These are phyloP conservation scores for Mallotus repandus DNA, from an alignment of 441 rosid species.

Conservation along the genomic window DNA sequence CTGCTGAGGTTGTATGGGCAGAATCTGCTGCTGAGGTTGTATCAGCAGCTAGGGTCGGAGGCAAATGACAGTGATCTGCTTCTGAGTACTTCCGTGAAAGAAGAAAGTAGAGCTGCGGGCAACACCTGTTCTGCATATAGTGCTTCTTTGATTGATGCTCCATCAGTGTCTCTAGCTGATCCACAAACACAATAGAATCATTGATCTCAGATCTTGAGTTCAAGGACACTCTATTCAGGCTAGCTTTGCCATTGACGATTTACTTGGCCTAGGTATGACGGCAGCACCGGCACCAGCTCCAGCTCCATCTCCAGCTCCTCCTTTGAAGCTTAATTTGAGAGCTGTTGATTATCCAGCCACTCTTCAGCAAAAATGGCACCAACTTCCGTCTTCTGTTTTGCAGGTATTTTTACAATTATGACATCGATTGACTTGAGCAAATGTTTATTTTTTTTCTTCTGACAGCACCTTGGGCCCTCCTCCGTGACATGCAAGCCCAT, in stretches of 20 bases:
- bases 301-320: slow-evolving; percentile 46
- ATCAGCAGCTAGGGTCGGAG: slow-evolving; percentile 63
- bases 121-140: slow-evolving; percentile 63
- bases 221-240: slow-evolving; percentile 40
- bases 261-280: slow-evolving; percentile 72
- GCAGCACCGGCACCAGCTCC: slow-evolving; percentile 41
- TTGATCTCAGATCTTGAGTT: slow-evolving; percentile 42
- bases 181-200: slow-evolving; percentile 48
- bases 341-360: slow-evolving; percentile 77
- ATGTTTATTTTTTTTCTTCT: neutral
- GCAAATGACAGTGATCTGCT: slow-evolving; percentile 94
- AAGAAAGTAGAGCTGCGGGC: slow-evolving; percentile 52
- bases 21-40: no score
- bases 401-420: slow-evolving; percentile 45
- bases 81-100: slow-evolving; percentile 71
- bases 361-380: slow-evolving; percentile 96
- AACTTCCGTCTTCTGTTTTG: slow-evolving; percentile 61
- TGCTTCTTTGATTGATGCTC: slow-evolving; percentile 58
- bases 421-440: neutral
- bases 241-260: slow-evolving; percentile 80
- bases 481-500: slow-evolving; percentile 82
- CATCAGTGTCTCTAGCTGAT: slow-evolving; percentile 36
- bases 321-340: slow-evolving; percentile 75
- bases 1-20: slow-evolving; percentile 51
- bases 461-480: slow-evolving; percentile 72